A percentile compares a stretch with the other conserved stretches of the same genome.
phyloP scores from a whole-genome alignment of 192 early-diverging fungal species.

The Entomortierella chlamydospora region DNA sequence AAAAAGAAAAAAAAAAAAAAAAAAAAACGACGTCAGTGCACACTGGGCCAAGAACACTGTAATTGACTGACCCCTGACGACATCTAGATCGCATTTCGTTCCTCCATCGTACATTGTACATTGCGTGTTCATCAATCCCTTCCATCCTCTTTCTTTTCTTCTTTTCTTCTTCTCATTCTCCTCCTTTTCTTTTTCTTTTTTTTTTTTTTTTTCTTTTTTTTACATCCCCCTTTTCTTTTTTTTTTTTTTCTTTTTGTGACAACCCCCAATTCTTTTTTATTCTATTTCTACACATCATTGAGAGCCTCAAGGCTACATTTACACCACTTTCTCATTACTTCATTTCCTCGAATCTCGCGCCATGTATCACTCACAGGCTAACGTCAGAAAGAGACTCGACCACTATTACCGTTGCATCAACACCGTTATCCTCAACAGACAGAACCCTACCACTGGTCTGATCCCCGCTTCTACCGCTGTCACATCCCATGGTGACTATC shows the following conservation, averaged over 20 bases:
- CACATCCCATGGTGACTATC: conserved; percentile 87
- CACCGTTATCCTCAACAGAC: conserved; percentile 79
- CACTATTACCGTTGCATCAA: conserved; percentile 80
- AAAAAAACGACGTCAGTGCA: too few species aligned
- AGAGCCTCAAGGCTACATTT: neutral
- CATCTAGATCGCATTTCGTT: too few species aligned
- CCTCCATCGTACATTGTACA: too few species aligned
- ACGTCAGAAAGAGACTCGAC: conserved; percentile 68
- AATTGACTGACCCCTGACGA: too few species aligned
- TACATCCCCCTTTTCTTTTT: neutral
- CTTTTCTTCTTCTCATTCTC: conserved; percentile 3
- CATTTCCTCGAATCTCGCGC: neutral
- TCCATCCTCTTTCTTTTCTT: neutral
- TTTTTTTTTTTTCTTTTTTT: neutral
- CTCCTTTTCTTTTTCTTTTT: neutral
- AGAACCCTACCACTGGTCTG: conserved; percentile 85
- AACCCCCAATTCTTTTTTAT: too few species aligned
- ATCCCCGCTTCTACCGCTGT: conserved; percentile 90
- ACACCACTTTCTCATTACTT: neutral
- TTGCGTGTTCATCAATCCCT: too few species aligned
- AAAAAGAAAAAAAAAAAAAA: too few species aligned
- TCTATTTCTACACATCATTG: neutral
- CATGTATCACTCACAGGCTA: conserved; percentile 46
- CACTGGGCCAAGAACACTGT: too few species aligned
- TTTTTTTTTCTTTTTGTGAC: neutral